Percentiles rank a stretch among this genome's conserved stretches.
phyloP scores from a whole-genome alignment of 1,284 basidiomycete genomes.

The Ceratobasidium sp. region DNA sequence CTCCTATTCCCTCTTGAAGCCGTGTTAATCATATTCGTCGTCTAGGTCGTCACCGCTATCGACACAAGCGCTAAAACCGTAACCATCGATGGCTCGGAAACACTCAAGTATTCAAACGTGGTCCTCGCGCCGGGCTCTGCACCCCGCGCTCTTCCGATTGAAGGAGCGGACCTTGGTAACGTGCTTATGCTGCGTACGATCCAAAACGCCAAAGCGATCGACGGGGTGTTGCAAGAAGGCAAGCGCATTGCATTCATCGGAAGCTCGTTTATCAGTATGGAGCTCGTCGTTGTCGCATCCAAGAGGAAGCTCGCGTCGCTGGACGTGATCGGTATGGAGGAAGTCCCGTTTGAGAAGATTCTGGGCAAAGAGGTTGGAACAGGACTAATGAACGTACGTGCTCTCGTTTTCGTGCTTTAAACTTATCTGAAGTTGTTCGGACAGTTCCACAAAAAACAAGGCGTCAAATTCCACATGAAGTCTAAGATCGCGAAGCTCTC shows the following conservation, averaged over 20 bases:
- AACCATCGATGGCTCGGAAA: conserved; percentile 66
- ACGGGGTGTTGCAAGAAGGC: conserved; percentile 67
- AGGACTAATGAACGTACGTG: conserved; percentile 76
- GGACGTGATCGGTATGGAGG: conserved; percentile 87
- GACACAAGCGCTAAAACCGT: conserved; percentile 72
- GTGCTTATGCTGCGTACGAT: conserved; percentile 75
- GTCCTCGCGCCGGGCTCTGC: conserved; percentile 77
- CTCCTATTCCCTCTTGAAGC: background rate
- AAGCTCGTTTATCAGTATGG: conserved; percentile 94
- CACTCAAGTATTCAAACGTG: conserved; percentile 74
- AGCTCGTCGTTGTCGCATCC: conserved; percentile 79
- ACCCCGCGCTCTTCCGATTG: conserved; percentile 79
- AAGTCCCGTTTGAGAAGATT: conserved; percentile 82
- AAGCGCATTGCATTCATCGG: conserved; percentile 88
- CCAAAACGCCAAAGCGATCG: conserved; percentile 80
- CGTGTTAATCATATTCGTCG: conserved; percentile 12
- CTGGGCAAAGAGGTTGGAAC: conserved; percentile 85
- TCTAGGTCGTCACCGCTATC: conserved; percentile 71
- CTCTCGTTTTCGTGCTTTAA: background rate
- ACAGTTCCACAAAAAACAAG: conserved; percentile 80
- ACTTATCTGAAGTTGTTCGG: background rate
- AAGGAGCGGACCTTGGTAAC: conserved; percentile 79
- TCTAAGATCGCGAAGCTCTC: conserved; percentile 74
- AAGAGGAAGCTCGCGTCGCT: conserved; percentile 81
- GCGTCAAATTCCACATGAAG: conserved; percentile 85